These are phyloP conservation scores for Boletus vinaceobasis DNA, from an alignment of 768 basidiomycete genomes.

Conservation along the genomic window DNA sequence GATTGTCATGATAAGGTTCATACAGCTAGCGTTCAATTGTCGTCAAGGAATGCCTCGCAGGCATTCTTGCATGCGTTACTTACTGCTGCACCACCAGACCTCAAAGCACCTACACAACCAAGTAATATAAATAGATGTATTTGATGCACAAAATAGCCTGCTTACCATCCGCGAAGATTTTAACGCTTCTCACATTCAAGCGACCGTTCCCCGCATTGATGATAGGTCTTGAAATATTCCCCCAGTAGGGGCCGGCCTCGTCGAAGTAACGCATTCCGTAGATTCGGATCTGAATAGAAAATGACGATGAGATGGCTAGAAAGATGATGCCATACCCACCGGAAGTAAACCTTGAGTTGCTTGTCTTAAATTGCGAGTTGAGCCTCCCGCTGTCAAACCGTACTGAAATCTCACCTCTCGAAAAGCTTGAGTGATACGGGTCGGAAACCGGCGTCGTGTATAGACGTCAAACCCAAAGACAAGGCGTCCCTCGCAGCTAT, in stretches of 20 bases:
- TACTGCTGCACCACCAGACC: constrained; percentile 89
- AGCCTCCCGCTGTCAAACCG: background rate
- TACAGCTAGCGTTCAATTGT: constrained; percentile 47
- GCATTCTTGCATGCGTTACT: constrained; percentile 14
- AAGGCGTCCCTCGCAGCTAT: constrained; percentile 66
- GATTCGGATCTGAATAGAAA: constrained; percentile 56
- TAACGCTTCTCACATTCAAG: constrained; percentile 71
- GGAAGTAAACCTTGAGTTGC: constrained; percentile 60
- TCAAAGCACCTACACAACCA: constrained; percentile 64
- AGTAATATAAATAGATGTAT: background rate
- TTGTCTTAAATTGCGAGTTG: constrained; percentile 43
- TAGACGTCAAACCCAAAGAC: constrained; percentile 68
- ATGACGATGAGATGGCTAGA: background rate
- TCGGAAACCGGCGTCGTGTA: constrained; percentile 82
- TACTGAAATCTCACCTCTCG: constrained; percentile 44
- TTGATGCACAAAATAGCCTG: background rate
- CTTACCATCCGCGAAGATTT: constrained; percentile 65
- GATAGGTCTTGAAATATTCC: constrained; percentile 55
- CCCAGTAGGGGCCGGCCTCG: constrained; percentile 68
- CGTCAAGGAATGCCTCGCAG: background rate
- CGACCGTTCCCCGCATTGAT: constrained; percentile 57
- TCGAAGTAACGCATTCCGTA: constrained; percentile 77
- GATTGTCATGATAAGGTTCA: constrained; percentile 80
- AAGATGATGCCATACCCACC: constrained; percentile 33
- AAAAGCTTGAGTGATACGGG: constrained; percentile 74